Percentiles rank a stretch among this genome's conserved stretches.
Evolutionary conservation across 2,329 filamentous ascomycete genomes (phyloP).

Genomic region (Elsinoe necatrix): DNA sequence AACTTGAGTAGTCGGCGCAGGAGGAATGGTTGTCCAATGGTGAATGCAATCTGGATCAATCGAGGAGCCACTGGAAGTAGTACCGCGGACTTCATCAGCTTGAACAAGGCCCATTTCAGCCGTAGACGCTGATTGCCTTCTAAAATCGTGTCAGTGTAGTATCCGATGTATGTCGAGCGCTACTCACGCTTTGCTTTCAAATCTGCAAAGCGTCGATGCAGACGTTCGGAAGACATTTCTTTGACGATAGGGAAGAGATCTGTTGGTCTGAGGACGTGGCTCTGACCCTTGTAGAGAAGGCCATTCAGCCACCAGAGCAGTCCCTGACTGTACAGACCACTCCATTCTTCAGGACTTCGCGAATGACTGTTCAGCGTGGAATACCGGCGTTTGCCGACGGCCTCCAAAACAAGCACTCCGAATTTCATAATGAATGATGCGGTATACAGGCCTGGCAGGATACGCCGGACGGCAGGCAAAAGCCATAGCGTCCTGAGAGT

Average conservation of each 20-base stretch:
- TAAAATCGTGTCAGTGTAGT: background rate
- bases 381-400: conserved; percentile 2
- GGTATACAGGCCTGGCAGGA: conserved; percentile 31
- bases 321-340: conserved; percentile 11
- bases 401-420: conserved; percentile 28
- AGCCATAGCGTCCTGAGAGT: conserved; percentile 21
- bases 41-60: conserved; percentile 15
- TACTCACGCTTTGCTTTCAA: background rate
- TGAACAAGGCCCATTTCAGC: conserved; percentile 12
- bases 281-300: conserved; percentile 10
- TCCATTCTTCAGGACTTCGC: conserved; percentile 15
- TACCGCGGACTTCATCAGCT: conserved; percentile 4
- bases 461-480: conserved; percentile 25
- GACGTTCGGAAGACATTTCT: conserved; percentile 8
- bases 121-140: background rate
- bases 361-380: background rate
- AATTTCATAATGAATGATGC: conserved; percentile 32
- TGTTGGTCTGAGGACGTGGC: conserved; percentile 4
- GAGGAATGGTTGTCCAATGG: conserved; percentile 15
- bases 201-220: background rate
- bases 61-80: conserved; percentile 27
- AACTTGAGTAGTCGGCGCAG: conserved; percentile 9
- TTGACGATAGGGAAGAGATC: conserved; percentile 13
- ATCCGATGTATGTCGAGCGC: background rate
- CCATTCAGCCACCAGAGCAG: conserved; percentile 16